These are phyloP conservation scores for Fomitopsis serialis DNA, from an alignment of 768 basidiomycete genomes.

Conservation along the genomic window DNA sequence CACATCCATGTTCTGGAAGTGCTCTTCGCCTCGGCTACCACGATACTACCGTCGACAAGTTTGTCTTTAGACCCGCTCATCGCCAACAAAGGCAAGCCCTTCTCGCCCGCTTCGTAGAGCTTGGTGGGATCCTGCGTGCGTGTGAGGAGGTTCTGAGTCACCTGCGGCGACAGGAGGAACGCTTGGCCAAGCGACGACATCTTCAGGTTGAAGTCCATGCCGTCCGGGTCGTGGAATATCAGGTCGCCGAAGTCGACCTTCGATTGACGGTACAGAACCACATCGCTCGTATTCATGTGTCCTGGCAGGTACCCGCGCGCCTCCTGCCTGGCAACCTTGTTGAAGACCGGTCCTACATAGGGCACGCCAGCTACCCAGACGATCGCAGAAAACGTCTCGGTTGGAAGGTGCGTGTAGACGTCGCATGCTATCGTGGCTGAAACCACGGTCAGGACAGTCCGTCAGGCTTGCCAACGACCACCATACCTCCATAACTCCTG, in stretches of 20 bases:
- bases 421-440: slow-evolving; percentile 1
- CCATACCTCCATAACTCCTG: slow-evolving; percentile 8
- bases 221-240: slow-evolving; percentile 4
- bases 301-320: slow-evolving; percentile 5
- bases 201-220: slow-evolving; percentile 4
- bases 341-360: slow-evolving; percentile 10
- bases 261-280: slow-evolving; percentile 4
- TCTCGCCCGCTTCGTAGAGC: slow-evolving; percentile 10
- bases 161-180: slow-evolving; percentile 10
- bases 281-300: slow-evolving; percentile 7
- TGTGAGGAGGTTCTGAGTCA: slow-evolving; percentile 2
- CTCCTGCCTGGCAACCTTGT: slow-evolving; percentile 3
- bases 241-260: slow-evolving; percentile 12
- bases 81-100: slow-evolving; percentile 12
- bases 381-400: slow-evolving; percentile 9
- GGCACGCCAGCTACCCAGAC: slow-evolving; percentile 15
- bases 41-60: slow-evolving; percentile 21
- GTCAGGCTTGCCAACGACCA: not conserved
- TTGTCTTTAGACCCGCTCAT: slow-evolving; percentile 10
- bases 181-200: slow-evolving; percentile 6
- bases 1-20: slow-evolving; percentile 29
- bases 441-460: slow-evolving; percentile 5
- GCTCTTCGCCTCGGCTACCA: slow-evolving; percentile 21
- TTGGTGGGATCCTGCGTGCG: slow-evolving; percentile 8
- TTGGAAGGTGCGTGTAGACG: slow-evolving; percentile 7